phyloP scores from a whole-genome alignment of 257 asterid genomes.

The Apocynum venetum region DNA sequence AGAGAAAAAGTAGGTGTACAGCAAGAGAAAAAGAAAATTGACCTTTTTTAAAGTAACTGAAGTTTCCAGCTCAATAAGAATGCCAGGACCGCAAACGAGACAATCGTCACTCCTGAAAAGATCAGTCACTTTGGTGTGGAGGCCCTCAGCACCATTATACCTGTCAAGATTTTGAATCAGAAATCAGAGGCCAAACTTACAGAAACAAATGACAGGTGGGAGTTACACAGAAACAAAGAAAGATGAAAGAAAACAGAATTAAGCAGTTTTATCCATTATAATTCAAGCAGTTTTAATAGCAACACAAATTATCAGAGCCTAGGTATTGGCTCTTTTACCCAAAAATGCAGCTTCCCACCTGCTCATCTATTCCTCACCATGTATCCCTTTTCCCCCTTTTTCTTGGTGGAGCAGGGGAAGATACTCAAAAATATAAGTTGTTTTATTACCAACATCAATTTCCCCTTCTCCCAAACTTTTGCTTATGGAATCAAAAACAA shows the following conservation, averaged over 20 bases:
- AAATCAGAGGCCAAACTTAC: not conserved
- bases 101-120: slow-evolving; percentile 80
- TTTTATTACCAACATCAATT: not conserved
- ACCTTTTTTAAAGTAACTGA: slow-evolving; percentile 79
- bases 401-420: not conserved
- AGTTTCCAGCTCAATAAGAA: slow-evolving; percentile 80
- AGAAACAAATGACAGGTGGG: not conserved
- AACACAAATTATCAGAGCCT: not conserved
- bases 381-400: too few species aligned
- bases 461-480: not conserved
- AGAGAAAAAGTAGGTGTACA: slow-evolving; percentile 5
- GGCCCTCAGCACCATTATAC: slow-evolving; percentile 95
- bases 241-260: not conserved
- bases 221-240: not conserved
- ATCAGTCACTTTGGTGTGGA: slow-evolving; percentile 87
- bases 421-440: not conserved
- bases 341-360: not conserved
- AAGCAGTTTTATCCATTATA: not conserved
- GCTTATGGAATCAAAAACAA: not conserved
- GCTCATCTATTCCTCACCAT: not conserved
- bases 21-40: slow-evolving; percentile 16
- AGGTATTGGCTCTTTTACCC: not conserved
- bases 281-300: not conserved
- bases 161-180: slow-evolving; percentile 27
- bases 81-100: slow-evolving; percentile 97